A percentile compares a stretch with the other conserved stretches of the same genome.
These are phyloP conservation scores for Trichopus zeylanicus DNA, from an alignment of 116 monocot species.

Conservation along the genomic window DNA sequence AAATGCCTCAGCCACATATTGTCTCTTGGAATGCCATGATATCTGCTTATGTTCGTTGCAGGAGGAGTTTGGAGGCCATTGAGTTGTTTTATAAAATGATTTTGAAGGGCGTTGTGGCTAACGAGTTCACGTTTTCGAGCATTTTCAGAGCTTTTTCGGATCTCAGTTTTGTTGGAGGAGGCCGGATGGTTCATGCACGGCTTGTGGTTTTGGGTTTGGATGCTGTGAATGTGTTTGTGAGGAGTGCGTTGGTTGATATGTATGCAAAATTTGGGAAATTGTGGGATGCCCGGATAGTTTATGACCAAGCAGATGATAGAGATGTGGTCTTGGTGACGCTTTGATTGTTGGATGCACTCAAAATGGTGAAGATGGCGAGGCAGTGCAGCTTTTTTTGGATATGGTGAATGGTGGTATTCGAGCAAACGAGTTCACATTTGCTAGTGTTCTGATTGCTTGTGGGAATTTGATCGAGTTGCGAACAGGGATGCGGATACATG, in stretches of 20 bases:
- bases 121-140: conserved; percentile 54
- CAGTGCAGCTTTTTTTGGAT: conserved; percentile 28
- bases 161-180: conserved; percentile 13
- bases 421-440: conserved; percentile 58
- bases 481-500: conserved; percentile 24
- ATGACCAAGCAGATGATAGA: conserved; percentile 20
- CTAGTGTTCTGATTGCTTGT: conserved; percentile 65
- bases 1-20: conserved; percentile 58
- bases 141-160: conserved; percentile 38
- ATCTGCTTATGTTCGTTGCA: conserved; percentile 30
- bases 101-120: conserved; percentile 17
- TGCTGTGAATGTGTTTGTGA: conserved; percentile 23
- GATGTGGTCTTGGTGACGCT: conserved; percentile 67
- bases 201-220: conserved; percentile 27
- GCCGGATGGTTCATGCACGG: conserved; percentile 27
- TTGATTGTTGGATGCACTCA: conserved; percentile 53
- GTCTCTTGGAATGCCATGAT: conserved; percentile 64
- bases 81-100: conserved; percentile 30
- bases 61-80: conserved; percentile 24
- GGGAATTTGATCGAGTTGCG: conserved; percentile 18
- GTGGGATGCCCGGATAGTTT: conserved; percentile 25
- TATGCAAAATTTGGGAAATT: conserved; percentile 46
- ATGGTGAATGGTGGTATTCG: conserved; percentile 21
- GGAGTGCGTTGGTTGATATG: conserved; percentile 56
- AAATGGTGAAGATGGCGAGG: conserved; percentile 32